Evolutionary conservation across 352 stramenopile genomes (phyloP).

Genomic region (Phytophthora sp.): DNA sequence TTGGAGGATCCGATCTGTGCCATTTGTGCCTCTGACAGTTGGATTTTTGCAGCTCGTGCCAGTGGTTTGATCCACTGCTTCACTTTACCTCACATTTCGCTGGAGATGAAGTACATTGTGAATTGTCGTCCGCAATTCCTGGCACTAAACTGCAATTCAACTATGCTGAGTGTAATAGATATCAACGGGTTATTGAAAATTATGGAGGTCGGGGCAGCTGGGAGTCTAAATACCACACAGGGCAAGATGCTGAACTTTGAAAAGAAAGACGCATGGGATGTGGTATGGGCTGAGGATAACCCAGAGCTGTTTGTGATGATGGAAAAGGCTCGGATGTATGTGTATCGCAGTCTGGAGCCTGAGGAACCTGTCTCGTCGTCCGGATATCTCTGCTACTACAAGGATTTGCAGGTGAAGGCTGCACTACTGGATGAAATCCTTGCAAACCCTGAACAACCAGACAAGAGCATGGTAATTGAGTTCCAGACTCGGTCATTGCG

Average conservation of each 20-base stretch:
- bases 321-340: slow-evolving; percentile 93
- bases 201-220: slow-evolving; percentile 76
- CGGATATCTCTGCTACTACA: slow-evolving; percentile 90
- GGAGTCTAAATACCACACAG: slow-evolving; percentile 65
- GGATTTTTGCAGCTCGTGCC: slow-evolving; percentile 82
- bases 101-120: slow-evolving; percentile 92
- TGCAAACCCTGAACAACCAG: slow-evolving; percentile 75
- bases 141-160: slow-evolving; percentile 90
- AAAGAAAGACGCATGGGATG: slow-evolving; percentile 92
- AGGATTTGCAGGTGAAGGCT: slow-evolving; percentile 87
- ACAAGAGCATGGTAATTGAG: slow-evolving; percentile 84
- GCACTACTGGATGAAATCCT: slow-evolving; percentile 89
- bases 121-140: slow-evolving; percentile 81
- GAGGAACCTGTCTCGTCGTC: slow-evolving; percentile 92
- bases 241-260: slow-evolving; percentile 81
- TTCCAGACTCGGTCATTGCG: slow-evolving; percentile 89
- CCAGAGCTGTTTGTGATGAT: slow-evolving; percentile 92
- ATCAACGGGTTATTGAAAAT: slow-evolving; percentile 89
- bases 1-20: slow-evolving; percentile 88
- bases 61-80: slow-evolving; percentile 91
- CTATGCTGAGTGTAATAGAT: slow-evolving; percentile 90
- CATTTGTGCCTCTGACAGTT: slow-evolving; percentile 85
- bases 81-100: slow-evolving; percentile 91
- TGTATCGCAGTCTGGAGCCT: slow-evolving; percentile 82
- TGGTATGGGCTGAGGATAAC: slow-evolving; percentile 93